phyloP scores from a whole-genome alignment of 768 basidiomycete genomes.

The Phaeotremella skinneri region DNA sequence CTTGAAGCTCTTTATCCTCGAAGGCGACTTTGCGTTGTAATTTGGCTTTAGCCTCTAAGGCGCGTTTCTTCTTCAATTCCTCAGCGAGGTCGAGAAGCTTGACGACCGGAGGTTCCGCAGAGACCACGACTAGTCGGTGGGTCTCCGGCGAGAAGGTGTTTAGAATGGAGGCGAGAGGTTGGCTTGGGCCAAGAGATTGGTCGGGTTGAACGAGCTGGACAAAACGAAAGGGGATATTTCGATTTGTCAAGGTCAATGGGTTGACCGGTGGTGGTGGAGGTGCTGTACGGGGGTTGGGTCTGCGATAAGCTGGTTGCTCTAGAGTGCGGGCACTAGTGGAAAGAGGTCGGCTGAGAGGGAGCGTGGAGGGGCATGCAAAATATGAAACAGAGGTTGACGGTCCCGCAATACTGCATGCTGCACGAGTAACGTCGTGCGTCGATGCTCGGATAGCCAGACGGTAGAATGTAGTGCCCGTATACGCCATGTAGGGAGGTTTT shows the following conservation, averaged over 20 bases:
- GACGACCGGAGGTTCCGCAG: slow-evolving; percentile 39
- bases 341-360: slow-evolving; percentile 4
- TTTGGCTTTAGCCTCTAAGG: slow-evolving; percentile 29
- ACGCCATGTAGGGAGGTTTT: too few species aligned
- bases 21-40: slow-evolving; percentile 23
- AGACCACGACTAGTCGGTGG: slow-evolving; percentile 38
- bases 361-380: neutral
- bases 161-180: slow-evolving; percentile 28
- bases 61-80: slow-evolving; percentile 21
- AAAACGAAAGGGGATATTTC: slow-evolving; percentile 39
- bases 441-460: too few species aligned
- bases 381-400: neutral
- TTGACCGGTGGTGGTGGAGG: slow-evolving; percentile 5
- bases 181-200: slow-evolving; percentile 29
- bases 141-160: slow-evolving; percentile 24
- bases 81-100: slow-evolving; percentile 35
- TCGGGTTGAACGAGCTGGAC: slow-evolving; percentile 42
- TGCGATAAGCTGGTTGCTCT: slow-evolving; percentile 1
- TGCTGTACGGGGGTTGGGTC: slow-evolving; percentile 4
- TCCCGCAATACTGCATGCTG: too few species aligned
- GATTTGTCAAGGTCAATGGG: slow-evolving; percentile 9
- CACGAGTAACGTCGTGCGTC: too few species aligned
- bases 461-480: too few species aligned
- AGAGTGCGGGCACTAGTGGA: slow-evolving; percentile 1
- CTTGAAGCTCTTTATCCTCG: slow-evolving; percentile 46